Percentiles rank a stretch among this genome's conserved stretches.
phyloP scores from a whole-genome alignment of 306 rosid species.

The Datisca glomerata region DNA sequence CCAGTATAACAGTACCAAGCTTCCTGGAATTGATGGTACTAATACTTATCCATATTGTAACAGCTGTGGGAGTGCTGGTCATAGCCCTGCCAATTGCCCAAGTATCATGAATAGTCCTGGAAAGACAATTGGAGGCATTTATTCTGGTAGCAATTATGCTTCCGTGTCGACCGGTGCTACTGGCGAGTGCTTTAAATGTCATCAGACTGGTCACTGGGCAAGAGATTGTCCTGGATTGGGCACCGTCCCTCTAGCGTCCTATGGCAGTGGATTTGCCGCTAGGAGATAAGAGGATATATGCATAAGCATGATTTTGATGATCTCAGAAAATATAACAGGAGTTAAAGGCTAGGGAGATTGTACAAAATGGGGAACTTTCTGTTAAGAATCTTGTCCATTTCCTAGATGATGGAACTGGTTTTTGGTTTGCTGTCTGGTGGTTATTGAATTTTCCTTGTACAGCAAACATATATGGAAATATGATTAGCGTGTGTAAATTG shows the following conservation, averaged over 20 bases:
- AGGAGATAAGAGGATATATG: too few species aligned
- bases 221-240: slow-evolving; percentile 56
- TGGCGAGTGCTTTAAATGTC: slow-evolving; percentile 73
- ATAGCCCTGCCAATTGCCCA: slow-evolving; percentile 57
- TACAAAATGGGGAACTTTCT: too few species aligned
- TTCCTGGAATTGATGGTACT: slow-evolving; percentile 20
- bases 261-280: slow-evolving; percentile 51
- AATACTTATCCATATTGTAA: slow-evolving; percentile 33
- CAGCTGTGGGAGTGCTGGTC: slow-evolving; percentile 62
- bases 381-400: too few species aligned
- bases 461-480: too few species aligned
- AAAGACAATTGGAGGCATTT: slow-evolving; percentile 33
- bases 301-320: too few species aligned
- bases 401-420: too few species aligned
- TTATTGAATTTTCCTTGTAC: slow-evolving; percentile 9
- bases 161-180: slow-evolving; percentile 20
- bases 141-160: slow-evolving; percentile 31
- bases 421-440: background rate
- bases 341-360: too few species aligned
- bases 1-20: slow-evolving; percentile 29
- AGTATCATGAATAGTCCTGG: slow-evolving; percentile 28
- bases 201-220: slow-evolving; percentile 75
- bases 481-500: too few species aligned
- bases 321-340: too few species aligned
- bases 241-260: slow-evolving; percentile 36